These are phyloP conservation scores for Cryptosporidium muris DNA, from an alignment of 169 alveolate species.

Conservation along the genomic window DNA sequence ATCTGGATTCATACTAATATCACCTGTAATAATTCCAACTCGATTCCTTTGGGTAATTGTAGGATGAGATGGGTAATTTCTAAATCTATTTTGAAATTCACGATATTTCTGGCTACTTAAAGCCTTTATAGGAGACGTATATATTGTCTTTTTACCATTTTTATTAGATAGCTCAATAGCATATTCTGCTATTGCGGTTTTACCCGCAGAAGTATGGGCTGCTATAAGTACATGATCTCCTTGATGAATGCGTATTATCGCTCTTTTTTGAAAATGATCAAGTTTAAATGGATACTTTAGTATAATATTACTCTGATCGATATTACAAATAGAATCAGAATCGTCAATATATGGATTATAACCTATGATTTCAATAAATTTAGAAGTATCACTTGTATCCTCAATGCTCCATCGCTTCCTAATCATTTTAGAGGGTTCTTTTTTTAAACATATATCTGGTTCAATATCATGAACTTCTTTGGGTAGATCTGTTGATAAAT, in stretches of 20 bases:
- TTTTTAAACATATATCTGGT: background rate
- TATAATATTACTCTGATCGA: slow-evolving; percentile 72
- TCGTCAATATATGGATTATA: slow-evolving; percentile 21
- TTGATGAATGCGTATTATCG: slow-evolving; percentile 90
- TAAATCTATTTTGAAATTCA: slow-evolving; percentile 88
- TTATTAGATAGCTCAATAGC: slow-evolving; percentile 95
- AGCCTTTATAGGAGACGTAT: slow-evolving; percentile 99
- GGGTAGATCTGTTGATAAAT: too few species aligned
- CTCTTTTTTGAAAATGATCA: slow-evolving; percentile 96
- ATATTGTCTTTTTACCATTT: slow-evolving; percentile 92
- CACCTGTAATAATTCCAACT: slow-evolving; percentile 99
- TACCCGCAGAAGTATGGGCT: slow-evolving; percentile 99
- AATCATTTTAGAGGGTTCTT: background rate
- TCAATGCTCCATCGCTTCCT: slow-evolving; percentile 59
- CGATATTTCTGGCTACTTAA: slow-evolving; percentile 95
- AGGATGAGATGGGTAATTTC: slow-evolving; percentile 66
- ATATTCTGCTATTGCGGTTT: slow-evolving; percentile 97
- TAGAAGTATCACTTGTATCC: background rate
- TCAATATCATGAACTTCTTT: too few species aligned
- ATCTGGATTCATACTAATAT: slow-evolving; percentile 93
- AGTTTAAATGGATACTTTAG: slow-evolving; percentile 91
- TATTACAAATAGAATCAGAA: background rate
- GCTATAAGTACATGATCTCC: slow-evolving; percentile 95
- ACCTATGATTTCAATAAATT: slow-evolving; percentile 19
- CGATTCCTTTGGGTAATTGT: slow-evolving; percentile 72